Evolutionary conservation across 106 monocot genomes (phyloP).

Genomic region (Triglochin maritima): DNA sequence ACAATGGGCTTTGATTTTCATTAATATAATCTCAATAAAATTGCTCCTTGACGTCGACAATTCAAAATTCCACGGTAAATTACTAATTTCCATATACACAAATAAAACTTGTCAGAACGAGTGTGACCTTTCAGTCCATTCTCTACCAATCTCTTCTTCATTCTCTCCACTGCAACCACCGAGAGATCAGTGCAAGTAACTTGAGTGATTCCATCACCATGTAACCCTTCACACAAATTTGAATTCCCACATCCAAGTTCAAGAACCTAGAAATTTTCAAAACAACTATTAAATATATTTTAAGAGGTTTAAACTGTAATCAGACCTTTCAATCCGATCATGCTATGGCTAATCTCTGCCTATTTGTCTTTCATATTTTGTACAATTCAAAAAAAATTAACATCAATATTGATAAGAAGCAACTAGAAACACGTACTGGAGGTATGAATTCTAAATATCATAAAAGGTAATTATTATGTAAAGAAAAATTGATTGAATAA

Average conservation of each 20-base stretch:
- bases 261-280: conserved; percentile 34
- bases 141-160: conserved; percentile 34
- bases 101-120: background rate
- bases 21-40: no score
- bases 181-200: conserved; percentile 86
- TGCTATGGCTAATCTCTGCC: no score
- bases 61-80: background rate
- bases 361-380: no score
- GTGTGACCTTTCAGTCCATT: conserved; percentile 45
- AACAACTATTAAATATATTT: background rate
- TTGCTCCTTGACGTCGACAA: no score
- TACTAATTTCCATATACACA: background rate
- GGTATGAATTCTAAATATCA: no score
- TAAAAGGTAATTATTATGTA: no score
- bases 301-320: background rate
- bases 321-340: background rate
- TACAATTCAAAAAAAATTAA: no score
- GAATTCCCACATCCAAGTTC: conserved; percentile 95
- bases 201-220: conserved; percentile 40
- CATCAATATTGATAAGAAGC: no score
- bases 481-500: no score
- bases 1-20: no score
- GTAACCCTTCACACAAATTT: conserved; percentile 53
- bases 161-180: conserved; percentile 50
- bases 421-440: no score